These are phyloP conservation scores for Calonectria pseudoreteaudii DNA, from an alignment of 2,329 filamentous ascomycete species.

Conservation along the genomic window DNA sequence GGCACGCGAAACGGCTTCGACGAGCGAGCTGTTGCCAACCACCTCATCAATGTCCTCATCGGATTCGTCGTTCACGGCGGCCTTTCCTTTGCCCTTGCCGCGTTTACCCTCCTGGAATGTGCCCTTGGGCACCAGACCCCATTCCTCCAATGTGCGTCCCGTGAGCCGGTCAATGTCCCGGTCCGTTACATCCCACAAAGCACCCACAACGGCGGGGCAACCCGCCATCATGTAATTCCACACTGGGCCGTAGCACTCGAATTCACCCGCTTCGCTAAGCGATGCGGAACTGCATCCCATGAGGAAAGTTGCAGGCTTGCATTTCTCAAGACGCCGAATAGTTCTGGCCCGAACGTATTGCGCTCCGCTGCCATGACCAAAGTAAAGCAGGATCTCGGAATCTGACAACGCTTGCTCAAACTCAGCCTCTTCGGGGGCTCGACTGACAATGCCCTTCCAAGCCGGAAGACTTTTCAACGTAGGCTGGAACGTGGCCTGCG, in stretches of 20 bases:
- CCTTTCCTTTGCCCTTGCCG: constrained; percentile 43
- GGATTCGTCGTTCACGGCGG: constrained; percentile 41
- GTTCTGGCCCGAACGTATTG: constrained; percentile 92
- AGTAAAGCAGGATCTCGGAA: constrained; percentile 86
- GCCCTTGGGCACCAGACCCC: constrained; percentile 77
- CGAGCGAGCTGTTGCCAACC: constrained; percentile 66
- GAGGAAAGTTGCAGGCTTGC: constrained; percentile 82
- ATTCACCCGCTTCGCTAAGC: constrained; percentile 82
- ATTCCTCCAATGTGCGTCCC: constrained; percentile 81
- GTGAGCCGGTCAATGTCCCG: constrained; percentile 96
- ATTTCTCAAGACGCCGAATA: constrained; percentile 81
- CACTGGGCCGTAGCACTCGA: constrained; percentile 91
- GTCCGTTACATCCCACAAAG: constrained; percentile 98
- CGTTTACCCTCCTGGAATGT: constrained; percentile 54
- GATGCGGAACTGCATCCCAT: constrained; percentile 95
- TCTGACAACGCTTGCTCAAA: constrained; percentile 76
- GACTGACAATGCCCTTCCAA: constrained; percentile 78
- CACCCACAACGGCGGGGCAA: constrained; percentile 87
- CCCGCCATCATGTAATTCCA: constrained; percentile 93
- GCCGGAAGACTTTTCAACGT: constrained; percentile 72
- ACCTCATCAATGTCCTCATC: constrained; percentile 41
- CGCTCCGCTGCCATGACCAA: constrained; percentile 93
- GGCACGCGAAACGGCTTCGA: constrained; percentile 83
- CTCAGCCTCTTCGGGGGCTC: constrained; percentile 79
- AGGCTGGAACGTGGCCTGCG: constrained; percentile 79